Percentiles rank a stretch among this genome's conserved stretches.
Evolutionary conservation across 768 basidiomycete genomes (phyloP).

Genomic region (Heimioporus sp.): DNA sequence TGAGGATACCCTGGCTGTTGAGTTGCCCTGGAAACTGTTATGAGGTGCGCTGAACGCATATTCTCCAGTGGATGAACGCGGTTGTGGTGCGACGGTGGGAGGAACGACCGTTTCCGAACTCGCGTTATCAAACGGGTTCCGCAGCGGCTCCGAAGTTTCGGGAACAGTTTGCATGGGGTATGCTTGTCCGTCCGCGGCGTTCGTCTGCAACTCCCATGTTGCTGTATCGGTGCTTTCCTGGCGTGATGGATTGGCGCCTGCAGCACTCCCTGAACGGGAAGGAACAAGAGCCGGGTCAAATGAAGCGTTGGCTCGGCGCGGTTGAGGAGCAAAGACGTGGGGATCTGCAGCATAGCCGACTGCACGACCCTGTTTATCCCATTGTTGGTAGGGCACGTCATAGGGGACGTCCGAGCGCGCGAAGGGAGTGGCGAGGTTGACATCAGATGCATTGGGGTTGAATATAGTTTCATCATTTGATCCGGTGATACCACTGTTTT

Average conservation of each 20-base stretch:
- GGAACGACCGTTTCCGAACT: conserved; percentile 18
- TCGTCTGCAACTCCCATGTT: conserved; percentile 29
- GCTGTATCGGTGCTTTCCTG: conserved; percentile 32
- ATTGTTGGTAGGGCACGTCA: conserved; percentile 43
- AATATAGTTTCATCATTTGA: conserved; percentile 33
- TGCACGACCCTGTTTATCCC: conserved; percentile 50
- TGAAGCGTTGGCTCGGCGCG: conserved; percentile 28
- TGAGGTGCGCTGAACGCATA: conserved; percentile 26
- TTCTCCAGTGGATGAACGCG: conserved; percentile 7
- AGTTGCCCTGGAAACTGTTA: conserved; percentile 20
- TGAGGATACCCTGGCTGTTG: conserved; percentile 3
- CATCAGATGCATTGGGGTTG: conserved; percentile 38
- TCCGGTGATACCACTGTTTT: conserved; percentile 26
- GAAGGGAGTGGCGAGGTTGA: conserved; percentile 37
- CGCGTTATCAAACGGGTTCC: conserved; percentile 26
- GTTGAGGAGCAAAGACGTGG: conserved; percentile 50
- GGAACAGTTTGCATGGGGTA: conserved; percentile 22
- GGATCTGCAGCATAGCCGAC: conserved; percentile 47
- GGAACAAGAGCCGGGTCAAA: conserved; percentile 15
- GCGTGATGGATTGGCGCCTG: conserved; percentile 8
- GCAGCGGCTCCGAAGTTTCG: conserved; percentile 12
- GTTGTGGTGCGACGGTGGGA: conserved; percentile 10
- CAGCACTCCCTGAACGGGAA: conserved; percentile 12
- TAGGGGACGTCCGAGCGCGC: conserved; percentile 30
- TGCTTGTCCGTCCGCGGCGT: conserved; percentile 24